Evolutionary conservation across 257 asterid genomes (phyloP), one percentile per base, ranked within the genome.

Genomic region (Capsicum pubescens): DNA sequence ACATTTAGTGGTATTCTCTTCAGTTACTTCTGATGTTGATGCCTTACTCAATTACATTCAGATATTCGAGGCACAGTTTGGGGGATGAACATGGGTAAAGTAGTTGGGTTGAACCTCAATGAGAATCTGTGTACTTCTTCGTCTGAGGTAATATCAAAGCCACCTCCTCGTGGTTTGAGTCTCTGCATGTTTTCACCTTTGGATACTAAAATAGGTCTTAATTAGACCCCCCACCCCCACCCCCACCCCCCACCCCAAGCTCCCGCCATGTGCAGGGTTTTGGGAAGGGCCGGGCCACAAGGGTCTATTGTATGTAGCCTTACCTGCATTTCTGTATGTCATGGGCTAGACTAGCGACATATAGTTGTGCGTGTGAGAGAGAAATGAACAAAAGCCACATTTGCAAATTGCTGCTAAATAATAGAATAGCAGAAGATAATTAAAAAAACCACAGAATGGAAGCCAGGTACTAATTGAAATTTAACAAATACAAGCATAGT

Each of bases 401-500:
- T 72, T 2, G 17, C 58, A 71, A 19, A 72, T 48, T 19, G 80
- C 6, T 72, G 79, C 58, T n/a, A 19, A 72, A 19, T 72, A 32
- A 72, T 11, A 72, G 59, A 48, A 52, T 19, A 19, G 80, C n/a
- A 19, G n/a, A 72, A 48, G 80, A 72, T 46, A 48, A 72, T 32
- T 72, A 72, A 50, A 36, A 71, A n/a, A 71, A 19, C 39, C 48
- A 72, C 7, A 19, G 7, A 48, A 19, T 72, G 48, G 80, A 72
- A 72, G 80, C 58, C 59, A 19, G 19, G 59, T 72, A n/a, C 19
- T 74, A 50, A 50, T 50, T 50, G 80, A 48, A 8, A 48, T 74
- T 46, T 48, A 50, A 9, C 36, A 26, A 48, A 50, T 50, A 74
- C 60, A 74, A 74, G 80, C 44, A 50, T 21, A 54, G 50, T 74